These are phyloP conservation scores for Solanum clarkiae DNA, from an alignment of 257 asterid genomes.

Conservation along the genomic window DNA sequence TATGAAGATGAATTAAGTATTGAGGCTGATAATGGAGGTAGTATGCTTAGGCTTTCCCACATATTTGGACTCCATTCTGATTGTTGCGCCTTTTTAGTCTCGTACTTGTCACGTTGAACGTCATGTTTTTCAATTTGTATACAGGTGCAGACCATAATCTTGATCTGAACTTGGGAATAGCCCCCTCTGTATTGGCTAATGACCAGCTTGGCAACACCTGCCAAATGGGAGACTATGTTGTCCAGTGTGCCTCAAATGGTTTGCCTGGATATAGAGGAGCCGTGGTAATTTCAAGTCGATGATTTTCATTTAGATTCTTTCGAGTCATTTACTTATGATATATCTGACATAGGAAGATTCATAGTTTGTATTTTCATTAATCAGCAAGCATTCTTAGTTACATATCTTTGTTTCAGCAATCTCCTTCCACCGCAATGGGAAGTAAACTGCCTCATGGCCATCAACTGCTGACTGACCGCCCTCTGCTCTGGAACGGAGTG, in stretches of 20 bases:
- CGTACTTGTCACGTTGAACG: background rate
- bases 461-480: slow-evolving; percentile 14
- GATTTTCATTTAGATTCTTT: background rate
- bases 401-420: slow-evolving; percentile 19
- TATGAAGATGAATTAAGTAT: slow-evolving; percentile 46
- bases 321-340: background rate
- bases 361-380: background rate
- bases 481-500: slow-evolving; percentile 33
- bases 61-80: background rate
- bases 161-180: slow-evolving; percentile 63
- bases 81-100: background rate
- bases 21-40: slow-evolving; percentile 46
- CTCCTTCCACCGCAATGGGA: slow-evolving; percentile 27
- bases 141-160: slow-evolving; percentile 34
- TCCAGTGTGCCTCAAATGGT: slow-evolving; percentile 25
- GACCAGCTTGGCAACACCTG: slow-evolving; percentile 18
- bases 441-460: slow-evolving; percentile 24
- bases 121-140: background rate
- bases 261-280: slow-evolving; percentile 19
- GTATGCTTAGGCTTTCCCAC: background rate
- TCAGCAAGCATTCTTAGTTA: background rate
- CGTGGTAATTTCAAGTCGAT: slow-evolving; percentile 25
- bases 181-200: slow-evolving; percentile 31
- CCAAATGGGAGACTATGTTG: slow-evolving; percentile 11
- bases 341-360: background rate